These are phyloP conservation scores for Paxillus ammoniavirescens DNA, from an alignment of 768 basidiomycete species.

Conservation along the genomic window DNA sequence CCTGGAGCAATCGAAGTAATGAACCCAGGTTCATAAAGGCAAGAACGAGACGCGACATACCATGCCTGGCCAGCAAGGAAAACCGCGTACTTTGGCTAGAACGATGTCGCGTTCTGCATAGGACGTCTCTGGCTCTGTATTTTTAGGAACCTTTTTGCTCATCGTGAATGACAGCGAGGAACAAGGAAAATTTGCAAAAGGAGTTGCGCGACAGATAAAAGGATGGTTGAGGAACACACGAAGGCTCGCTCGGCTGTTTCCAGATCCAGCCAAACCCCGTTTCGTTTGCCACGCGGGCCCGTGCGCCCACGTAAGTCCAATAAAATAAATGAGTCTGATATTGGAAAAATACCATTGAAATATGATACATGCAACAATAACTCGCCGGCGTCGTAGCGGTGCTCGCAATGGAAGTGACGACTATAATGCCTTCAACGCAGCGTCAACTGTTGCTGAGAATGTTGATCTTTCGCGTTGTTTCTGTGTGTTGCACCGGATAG, in stretches of 20 bases:
- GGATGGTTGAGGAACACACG: constrained; percentile 40
- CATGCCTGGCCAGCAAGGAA: constrained; percentile 92
- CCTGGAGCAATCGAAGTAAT: constrained; percentile 42
- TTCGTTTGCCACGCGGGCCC: constrained; percentile 40
- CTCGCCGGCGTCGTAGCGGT: constrained; percentile 19
- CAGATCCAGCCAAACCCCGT: constrained; percentile 37
- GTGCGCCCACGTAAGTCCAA: constrained; percentile 39
- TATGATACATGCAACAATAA: constrained; percentile 26
- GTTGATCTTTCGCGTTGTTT: not conserved
- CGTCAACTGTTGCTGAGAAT: not conserved
- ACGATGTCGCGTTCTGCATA: constrained; percentile 83
- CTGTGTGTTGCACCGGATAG: not conserved
- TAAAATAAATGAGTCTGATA: constrained; percentile 30
- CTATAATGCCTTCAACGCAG: constrained; percentile 13
- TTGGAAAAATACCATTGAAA: constrained; percentile 32
- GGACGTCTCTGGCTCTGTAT: constrained; percentile 38
- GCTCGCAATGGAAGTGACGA: constrained; percentile 17
- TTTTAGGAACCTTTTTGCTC: constrained; percentile 53
- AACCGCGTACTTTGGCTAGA: constrained; percentile 91
- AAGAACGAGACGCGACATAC: constrained; percentile 50
- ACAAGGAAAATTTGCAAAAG: constrained; percentile 15
- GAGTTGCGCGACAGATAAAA: constrained; percentile 36
- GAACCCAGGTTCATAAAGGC: constrained; percentile 7
- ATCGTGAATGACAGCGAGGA: constrained; percentile 26
- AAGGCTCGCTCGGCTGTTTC: constrained; percentile 41